Base-by-base conservation (phyloP, 768 basidiomycete genomes). In the Phanerodontia chrysosporium region DNA sequence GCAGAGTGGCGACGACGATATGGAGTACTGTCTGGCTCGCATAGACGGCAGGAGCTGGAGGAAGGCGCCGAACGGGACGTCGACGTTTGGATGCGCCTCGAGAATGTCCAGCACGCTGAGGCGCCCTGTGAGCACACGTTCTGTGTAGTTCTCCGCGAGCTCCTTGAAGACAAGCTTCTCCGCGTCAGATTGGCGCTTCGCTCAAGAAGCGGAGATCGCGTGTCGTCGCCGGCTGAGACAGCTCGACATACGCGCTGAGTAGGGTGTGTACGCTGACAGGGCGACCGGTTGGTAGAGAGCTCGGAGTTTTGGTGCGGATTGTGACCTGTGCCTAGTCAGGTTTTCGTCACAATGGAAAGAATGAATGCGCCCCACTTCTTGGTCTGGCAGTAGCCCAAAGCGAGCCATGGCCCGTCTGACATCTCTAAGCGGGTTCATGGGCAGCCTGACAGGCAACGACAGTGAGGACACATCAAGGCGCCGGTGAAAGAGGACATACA, bases 11-110 rank as follows among this genome's bases (percentile, higher is more conserved):
- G 78, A 80, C 1, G 78, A 80, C 2, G 80, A 80, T 62, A 80
- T 81, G n/a, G 78, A 80, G 68, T 82, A 80, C 64, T 82, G 79
- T 7, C 79, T 69, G 51, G 79, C 69, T 49, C 79, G 77, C 76
- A 82, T 81, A 16, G 77, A 65, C 8, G 78, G 80, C 5, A 82
- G 72, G 64, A 78, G 68, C 12, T 66, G 66, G 21, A 82, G 64
- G 71, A 77, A 80, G 3, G 69, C 62, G 16, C 66, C 65, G n/a
- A 80, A 67, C 12, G 75, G 62, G n/a, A 80, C 61, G 14, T 71
- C 59, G 58, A 82, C 71, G 52, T 71, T 63, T 1, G 70, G 63
- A 62, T 75, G 64, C 24, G 55, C 64, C 55, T 78, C 78, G 29
- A 81, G 67, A 39, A 81, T 70, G 57, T 75, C 73, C 29, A 82